Percentiles rank a stretch among this genome's conserved stretches.
These are phyloP conservation scores for Salix suchowensis DNA, from an alignment of 345 rosid species.

Conservation along the genomic window DNA sequence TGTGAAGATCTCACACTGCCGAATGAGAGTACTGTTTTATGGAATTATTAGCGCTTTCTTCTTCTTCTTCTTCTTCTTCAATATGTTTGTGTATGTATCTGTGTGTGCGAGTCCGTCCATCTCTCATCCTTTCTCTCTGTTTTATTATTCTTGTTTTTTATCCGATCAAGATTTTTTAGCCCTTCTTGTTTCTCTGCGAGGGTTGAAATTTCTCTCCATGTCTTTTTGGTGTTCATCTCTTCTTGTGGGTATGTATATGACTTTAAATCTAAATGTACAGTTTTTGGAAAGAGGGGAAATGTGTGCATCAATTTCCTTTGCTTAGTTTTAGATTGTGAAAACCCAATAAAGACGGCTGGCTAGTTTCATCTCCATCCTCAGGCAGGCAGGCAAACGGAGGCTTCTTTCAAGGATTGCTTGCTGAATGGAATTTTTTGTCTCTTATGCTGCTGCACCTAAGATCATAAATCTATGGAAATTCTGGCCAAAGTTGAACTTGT, in stretches of 20 bases:
- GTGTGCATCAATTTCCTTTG: not conserved
- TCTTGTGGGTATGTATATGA: not conserved
- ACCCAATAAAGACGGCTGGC: not conserved
- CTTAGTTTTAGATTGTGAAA: not conserved
- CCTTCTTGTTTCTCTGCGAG: conserved; percentile 7
- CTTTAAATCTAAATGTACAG: conserved; percentile 13
- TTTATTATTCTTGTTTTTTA: not conserved
- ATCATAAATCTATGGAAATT: not conserved
- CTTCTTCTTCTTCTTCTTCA: not conserved
- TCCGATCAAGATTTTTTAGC: not conserved
- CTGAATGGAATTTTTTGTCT: not conserved
- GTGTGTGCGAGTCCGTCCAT: not conserved
- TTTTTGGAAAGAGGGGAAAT: not conserved
- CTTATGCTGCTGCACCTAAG: not conserved
- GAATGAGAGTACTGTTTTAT: conserved; percentile 7
- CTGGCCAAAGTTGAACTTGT: not conserved
- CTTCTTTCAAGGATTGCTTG: not conserved
- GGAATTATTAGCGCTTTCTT: conserved; percentile 3
- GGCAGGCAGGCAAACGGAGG: no score
- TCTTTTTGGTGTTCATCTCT: not conserved
- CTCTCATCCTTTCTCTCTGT: not conserved
- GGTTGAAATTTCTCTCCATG: not conserved
- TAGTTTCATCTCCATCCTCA: not conserved
- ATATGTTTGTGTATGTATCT: not conserved
- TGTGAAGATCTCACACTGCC: conserved; percentile 1